Evolutionary conservation across 495 filamentous ascomycete genomes (phyloP), one percentile per base, ranked within the genome.

Genomic region (Aspergillus sclerotioniger): DNA sequence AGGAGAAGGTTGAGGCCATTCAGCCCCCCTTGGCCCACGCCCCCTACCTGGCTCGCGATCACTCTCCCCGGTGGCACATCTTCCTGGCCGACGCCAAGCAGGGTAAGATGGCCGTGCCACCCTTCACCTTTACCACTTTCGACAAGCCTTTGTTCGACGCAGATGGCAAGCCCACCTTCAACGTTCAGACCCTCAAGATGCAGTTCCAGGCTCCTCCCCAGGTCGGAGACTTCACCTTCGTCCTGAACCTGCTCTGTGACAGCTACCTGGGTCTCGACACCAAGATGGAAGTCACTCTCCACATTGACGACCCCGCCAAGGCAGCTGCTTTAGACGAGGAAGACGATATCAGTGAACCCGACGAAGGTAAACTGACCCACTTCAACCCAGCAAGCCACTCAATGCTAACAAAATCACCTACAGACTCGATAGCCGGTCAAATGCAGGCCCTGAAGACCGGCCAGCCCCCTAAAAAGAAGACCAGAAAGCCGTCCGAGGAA

Each of bases 161-260:
- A 44, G 80, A 78, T 35, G 89, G 88, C 53, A 87, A 87, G 61
- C 90, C 91, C 16, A 96, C 92, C 6, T 98, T 89, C 74, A 85
- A 90, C 60, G 85, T 98, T 75, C 91, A 96, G 72, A 98, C 94
- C 12, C 80, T 97, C 65, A 96, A 96, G 77, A 91, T 95, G 75
- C 94, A 98, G 74, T 98, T 98, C 76, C 90, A 93, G 66, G 92
- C 94, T 17, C 94, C 94, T 51, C 92, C 93, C 31, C 91, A 97
- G 71, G 83, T 89, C 12, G 95, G 92, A 44, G 87, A 91, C 66
- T 98, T 96, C 71, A 89, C 87, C 0, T 98, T 98, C 69, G 85
- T 88, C 31, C 88, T 97, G 89, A 86, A 96, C 70, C 76, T 95
- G 57, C 76, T 97, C 54, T 96, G 91, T 66, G 94, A 98, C 71